Conservation (phyloP, 2,329 filamentous ascomycete genomes). For the Ophiostoma novo-ulmi region DNA sequence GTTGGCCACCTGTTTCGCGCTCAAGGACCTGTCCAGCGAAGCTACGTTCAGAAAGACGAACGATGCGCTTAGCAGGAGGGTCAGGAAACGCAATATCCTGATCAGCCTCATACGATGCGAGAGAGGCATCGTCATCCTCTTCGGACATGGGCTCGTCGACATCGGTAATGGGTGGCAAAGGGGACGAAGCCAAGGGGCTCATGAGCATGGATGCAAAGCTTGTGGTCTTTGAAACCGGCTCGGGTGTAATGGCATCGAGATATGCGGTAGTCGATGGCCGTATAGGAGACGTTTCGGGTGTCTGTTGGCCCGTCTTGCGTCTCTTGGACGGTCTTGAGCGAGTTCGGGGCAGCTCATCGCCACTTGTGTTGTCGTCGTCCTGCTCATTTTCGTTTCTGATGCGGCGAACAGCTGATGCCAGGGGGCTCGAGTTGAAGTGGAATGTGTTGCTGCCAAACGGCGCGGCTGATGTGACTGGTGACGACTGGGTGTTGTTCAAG, state of each 20-base stretch:
- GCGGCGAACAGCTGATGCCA: constrained; percentile 30
- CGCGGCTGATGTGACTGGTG: constrained; percentile 27
- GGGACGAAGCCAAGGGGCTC: constrained; percentile 39
- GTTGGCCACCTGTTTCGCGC: constrained; percentile 35
- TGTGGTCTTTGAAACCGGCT: constrained; percentile 14
- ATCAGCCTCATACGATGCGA: constrained; percentile 30
- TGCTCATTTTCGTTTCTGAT: constrained; percentile 27
- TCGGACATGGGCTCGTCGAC: constrained; percentile 33
- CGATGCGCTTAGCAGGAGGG: not conserved
- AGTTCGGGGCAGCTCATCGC: constrained; percentile 9
- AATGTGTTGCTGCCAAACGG: not conserved
- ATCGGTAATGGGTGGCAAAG: constrained; percentile 30
- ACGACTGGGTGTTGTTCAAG: constrained; percentile 40
- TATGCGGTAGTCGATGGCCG: constrained; percentile 29
- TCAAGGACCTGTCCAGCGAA: constrained; percentile 40
- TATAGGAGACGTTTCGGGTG: constrained; percentile 38
- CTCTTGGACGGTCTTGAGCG: constrained; percentile 34
- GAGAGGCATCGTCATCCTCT: constrained; percentile 32
- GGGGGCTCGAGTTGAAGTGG: constrained; percentile 32
- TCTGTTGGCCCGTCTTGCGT: constrained; percentile 37
- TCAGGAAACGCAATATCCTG: constrained; percentile 29
- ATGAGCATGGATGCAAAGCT: constrained; percentile 30
- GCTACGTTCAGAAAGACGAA: constrained; percentile 34
- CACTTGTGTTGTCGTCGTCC: constrained; percentile 31
- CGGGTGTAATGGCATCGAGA: constrained; percentile 21